Conservation (phyloP, 2,329 filamentous ascomycete genomes). For the Scorias spongiosa region DNA sequence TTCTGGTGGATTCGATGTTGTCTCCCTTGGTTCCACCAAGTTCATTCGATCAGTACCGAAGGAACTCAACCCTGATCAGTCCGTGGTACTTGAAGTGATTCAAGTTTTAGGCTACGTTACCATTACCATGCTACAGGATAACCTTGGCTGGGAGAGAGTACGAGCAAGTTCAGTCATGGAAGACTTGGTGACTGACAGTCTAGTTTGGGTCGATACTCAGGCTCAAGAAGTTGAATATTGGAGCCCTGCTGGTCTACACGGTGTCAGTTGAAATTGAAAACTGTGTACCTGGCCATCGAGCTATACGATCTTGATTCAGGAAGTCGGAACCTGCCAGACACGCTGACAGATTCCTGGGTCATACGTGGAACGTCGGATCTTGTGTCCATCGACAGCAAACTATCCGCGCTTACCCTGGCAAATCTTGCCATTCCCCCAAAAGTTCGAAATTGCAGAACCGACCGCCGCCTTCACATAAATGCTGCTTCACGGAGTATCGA, state of each 20-base stretch:
- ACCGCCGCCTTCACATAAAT: no score
- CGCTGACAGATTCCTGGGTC: no score
- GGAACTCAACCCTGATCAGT: conserved; percentile 89
- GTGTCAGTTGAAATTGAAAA: no score
- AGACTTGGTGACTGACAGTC: conserved; percentile 71
- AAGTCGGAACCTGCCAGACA: no score
- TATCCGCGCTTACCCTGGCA: no score
- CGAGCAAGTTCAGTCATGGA: conserved; percentile 81
- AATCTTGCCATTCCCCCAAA: no score
- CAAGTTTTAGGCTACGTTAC: conserved; percentile 84
- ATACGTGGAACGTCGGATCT: no score
- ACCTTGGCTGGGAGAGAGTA: conserved; percentile 71
- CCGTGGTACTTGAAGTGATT: conserved; percentile 77
- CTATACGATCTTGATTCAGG: no score
- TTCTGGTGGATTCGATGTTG: conserved; percentile 72
- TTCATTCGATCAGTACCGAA: conserved; percentile 90
- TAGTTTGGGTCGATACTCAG: conserved; percentile 90
- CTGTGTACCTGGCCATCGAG: no score
- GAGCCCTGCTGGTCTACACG: conserved; percentile 44
- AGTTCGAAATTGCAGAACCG: no score
- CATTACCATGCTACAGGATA: conserved; percentile 73
- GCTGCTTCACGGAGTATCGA: no score
- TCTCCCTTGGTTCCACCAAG: conserved; percentile 66
- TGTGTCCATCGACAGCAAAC: no score
- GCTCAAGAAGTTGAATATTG: conserved; percentile 83